phyloP scores from a whole-genome alignment of 352 stramenopile genomes.

The Phytophthora colocasiae region DNA sequence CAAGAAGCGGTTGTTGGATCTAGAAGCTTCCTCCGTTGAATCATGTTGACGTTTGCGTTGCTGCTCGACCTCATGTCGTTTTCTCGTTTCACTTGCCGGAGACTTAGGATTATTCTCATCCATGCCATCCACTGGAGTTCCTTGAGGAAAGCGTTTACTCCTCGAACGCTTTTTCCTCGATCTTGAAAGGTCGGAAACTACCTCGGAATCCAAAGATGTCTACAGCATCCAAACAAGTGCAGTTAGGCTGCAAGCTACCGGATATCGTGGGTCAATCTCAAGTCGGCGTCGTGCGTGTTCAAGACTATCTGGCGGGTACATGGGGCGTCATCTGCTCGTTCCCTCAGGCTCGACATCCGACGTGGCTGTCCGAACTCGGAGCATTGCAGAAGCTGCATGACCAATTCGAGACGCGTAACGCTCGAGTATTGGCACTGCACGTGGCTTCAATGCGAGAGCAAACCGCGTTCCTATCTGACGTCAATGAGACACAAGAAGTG shows the following conservation, averaged over 20 bases:
- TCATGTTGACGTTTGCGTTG: constrained; percentile 39
- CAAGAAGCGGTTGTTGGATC: constrained; percentile 67
- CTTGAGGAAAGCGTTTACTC: constrained; percentile 3
- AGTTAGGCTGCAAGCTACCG: constrained; percentile 75
- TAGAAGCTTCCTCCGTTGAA: constrained; percentile 23
- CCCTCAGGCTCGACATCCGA: constrained; percentile 72
- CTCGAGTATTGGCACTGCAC: constrained; percentile 57
- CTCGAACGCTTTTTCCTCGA: constrained; percentile 11
- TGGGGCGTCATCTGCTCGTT: constrained; percentile 81
- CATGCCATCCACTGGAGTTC: constrained; percentile 2
- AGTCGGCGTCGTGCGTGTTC: constrained; percentile 68
- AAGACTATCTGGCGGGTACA: constrained; percentile 76
- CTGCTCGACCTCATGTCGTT: constrained; percentile 46
- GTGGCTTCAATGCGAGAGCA: constrained; percentile 43
- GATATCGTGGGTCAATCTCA: constrained; percentile 78
- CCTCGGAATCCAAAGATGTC: constrained; percentile 16
- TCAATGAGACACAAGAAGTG: constrained; percentile 85
- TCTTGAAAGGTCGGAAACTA: constrained; percentile 38
- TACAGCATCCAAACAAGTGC: constrained; percentile 47
- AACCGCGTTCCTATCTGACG: constrained; percentile 65
- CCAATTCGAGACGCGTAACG: constrained; percentile 81
- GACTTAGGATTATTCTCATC: constrained; percentile 2
- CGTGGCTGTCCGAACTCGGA: constrained; percentile 82
- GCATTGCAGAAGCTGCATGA: constrained; percentile 84
- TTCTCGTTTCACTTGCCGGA: constrained; percentile 39